These are phyloP conservation scores for Penicillium flavigenum DNA, from an alignment of 495 filamentous ascomycete species.

Conservation along the genomic window DNA sequence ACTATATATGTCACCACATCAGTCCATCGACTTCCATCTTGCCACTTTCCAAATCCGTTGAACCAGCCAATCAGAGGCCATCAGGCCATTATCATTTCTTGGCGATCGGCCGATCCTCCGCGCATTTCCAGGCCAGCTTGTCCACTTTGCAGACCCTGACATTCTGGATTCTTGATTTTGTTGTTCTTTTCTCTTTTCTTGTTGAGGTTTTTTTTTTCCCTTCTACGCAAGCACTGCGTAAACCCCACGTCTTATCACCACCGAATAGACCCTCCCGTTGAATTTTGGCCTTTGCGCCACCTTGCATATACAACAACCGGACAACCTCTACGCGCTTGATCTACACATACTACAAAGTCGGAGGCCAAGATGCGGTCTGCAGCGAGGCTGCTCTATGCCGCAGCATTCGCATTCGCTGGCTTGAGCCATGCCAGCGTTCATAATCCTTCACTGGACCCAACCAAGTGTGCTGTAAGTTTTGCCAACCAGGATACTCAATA, in stretches of 20 bases:
- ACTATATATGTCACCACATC: background rate
- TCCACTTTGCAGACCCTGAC: constrained; percentile 17
- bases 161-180: constrained; percentile 1
- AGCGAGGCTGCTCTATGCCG: constrained; percentile 69
- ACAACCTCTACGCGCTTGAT: background rate
- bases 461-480: constrained; percentile 66
- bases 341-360: constrained; percentile 4
- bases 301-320: constrained; percentile 12
- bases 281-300: constrained; percentile 18
- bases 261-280: background rate
- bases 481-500: background rate
- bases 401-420: constrained; percentile 69
- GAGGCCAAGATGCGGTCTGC: constrained; percentile 60
- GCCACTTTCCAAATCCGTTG: constrained; percentile 1
- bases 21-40: background rate
- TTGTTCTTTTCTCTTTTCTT: background rate
- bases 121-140: constrained; percentile 21
- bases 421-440: constrained; percentile 45
- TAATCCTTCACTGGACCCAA: constrained; percentile 38
- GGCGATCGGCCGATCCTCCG: constrained; percentile 20
- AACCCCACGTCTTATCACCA: background rate
- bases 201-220: background rate
- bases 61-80: constrained; percentile 3
- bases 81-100: constrained; percentile 18
- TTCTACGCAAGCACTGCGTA: background rate